Percentiles rank a stretch among this genome's conserved stretches.
These are phyloP conservation scores for Fraxinus baroniana DNA, from an alignment of 305 asterid genomes.

Conservation along the genomic window DNA sequence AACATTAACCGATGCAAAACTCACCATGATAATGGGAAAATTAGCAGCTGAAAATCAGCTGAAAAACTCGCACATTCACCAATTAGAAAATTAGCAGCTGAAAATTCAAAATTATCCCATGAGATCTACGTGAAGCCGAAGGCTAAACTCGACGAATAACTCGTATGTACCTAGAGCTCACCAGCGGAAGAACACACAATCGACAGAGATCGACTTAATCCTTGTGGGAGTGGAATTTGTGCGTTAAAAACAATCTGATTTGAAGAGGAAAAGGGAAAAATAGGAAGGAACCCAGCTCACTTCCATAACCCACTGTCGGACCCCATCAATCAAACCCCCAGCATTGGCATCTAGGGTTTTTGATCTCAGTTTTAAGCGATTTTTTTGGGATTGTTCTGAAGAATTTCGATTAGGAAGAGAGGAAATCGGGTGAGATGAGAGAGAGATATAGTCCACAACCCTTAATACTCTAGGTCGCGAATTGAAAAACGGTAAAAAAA, in stretches of 20 bases:
- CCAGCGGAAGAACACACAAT: constrained; percentile 1
- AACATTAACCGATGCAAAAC: not conserved
- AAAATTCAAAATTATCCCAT: constrained; percentile 56
- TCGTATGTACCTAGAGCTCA: constrained; percentile 35
- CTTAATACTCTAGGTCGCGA: too few species aligned
- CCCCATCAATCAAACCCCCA: too few species aligned
- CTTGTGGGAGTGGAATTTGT: not conserved
- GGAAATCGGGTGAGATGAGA: too few species aligned
- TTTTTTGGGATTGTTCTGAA: too few species aligned
- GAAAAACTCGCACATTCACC: not conserved
- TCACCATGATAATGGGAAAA: not conserved
- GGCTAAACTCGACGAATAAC: constrained; percentile 90
- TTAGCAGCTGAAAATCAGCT: not conserved
- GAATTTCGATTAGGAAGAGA: too few species aligned
- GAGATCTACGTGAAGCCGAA: constrained; percentile 81
- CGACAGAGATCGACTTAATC: not conserved
- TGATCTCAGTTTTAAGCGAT: too few species aligned
- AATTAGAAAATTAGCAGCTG: not conserved
- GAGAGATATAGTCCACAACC: too few species aligned
- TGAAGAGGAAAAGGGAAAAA: not conserved
- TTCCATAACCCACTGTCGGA: too few species aligned
- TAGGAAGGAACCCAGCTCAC: too few species aligned
- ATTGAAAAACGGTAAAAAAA: too few species aligned
- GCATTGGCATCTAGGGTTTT: too few species aligned
- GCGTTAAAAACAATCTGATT: not conserved